Conservation (phyloP, 164 flowering plant genomes). For the Akebia trifoliata region DNA sequence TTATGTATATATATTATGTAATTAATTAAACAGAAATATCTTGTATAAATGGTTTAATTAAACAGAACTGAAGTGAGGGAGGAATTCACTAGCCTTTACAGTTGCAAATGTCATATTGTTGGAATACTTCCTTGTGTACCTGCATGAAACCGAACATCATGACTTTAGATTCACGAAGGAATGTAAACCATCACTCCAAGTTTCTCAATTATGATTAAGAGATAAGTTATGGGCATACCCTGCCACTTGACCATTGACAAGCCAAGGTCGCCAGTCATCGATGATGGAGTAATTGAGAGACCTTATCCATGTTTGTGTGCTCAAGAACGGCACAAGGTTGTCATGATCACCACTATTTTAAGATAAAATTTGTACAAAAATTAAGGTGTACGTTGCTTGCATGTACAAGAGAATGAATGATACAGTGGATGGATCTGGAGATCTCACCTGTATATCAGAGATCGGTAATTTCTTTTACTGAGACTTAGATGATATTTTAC, state of each 20-base stretch:
- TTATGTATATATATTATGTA: no score
- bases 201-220: neutral
- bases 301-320: slow-evolving; percentile 50
- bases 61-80: no score
- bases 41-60: no score
- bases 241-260: slow-evolving; percentile 35
- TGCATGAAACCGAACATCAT: no score
- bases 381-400: no score
- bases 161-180: no score
- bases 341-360: slow-evolving; percentile 49
- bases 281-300: slow-evolving; percentile 40
- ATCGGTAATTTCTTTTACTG: slow-evolving; percentile 12
- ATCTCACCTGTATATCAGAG: slow-evolving; percentile 20
- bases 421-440: neutral
- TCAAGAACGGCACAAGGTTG: slow-evolving; percentile 23
- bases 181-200: no score
- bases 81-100: no score
- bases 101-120: no score
- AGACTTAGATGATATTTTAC: slow-evolving; percentile 23
- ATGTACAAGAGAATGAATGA: neutral
- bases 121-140: no score
- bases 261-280: slow-evolving; percentile 61
- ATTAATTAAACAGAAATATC: no score
- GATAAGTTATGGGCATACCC: slow-evolving; percentile 30
- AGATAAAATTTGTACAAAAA: neutral